phyloP scores from a whole-genome alignment of 352 stramenopile genomes.

The Pythium scleroteichum region DNA sequence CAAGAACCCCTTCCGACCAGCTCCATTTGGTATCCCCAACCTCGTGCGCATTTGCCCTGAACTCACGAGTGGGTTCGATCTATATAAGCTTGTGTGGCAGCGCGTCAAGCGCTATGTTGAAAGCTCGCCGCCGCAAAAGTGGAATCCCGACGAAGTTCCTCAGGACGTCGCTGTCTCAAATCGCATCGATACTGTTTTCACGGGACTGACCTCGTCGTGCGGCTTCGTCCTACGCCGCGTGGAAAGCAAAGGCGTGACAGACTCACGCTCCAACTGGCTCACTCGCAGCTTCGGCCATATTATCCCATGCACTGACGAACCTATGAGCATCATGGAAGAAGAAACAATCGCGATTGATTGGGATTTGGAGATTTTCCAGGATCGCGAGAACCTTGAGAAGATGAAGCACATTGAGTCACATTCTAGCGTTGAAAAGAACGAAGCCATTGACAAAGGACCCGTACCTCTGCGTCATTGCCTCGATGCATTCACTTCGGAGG shows the following conservation, averaged over 20 bases:
- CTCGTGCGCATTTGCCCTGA: conserved; percentile 87
- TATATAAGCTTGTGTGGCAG: conserved; percentile 85
- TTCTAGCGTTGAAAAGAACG: conserved; percentile 78
- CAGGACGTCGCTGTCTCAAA: conserved; percentile 42
- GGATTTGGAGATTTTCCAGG: conserved; percentile 83
- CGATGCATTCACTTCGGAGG: conserved; percentile 82
- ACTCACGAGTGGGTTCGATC: conserved; percentile 69
- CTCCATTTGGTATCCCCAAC: conserved; percentile 85
- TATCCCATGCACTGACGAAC: conserved; percentile 76
- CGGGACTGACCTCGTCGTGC: conserved; percentile 65
- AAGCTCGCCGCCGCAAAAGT: conserved; percentile 29
- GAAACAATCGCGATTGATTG: conserved; percentile 88
- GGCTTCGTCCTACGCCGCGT: conserved; percentile 82
- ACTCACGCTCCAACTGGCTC: conserved; percentile 77
- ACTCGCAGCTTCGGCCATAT: conserved; percentile 78
- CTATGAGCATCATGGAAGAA: conserved; percentile 81
- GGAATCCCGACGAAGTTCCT: conserved; percentile 10
- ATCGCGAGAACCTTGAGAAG: conserved; percentile 78
- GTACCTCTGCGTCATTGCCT: conserved; percentile 80
- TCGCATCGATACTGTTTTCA: conserved; percentile 83
- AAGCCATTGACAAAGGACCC: conserved; percentile 87
- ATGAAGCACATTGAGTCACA: conserved; percentile 87
- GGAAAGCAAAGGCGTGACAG: conserved; percentile 81
- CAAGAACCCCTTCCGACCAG: conserved; percentile 86
- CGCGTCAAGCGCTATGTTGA: conserved; percentile 83